Evolutionary conservation across 208 protist genomes (phyloP), one percentile per base, ranked within the genome.

Genomic region (Balamuthia mandrillaris): DNA sequence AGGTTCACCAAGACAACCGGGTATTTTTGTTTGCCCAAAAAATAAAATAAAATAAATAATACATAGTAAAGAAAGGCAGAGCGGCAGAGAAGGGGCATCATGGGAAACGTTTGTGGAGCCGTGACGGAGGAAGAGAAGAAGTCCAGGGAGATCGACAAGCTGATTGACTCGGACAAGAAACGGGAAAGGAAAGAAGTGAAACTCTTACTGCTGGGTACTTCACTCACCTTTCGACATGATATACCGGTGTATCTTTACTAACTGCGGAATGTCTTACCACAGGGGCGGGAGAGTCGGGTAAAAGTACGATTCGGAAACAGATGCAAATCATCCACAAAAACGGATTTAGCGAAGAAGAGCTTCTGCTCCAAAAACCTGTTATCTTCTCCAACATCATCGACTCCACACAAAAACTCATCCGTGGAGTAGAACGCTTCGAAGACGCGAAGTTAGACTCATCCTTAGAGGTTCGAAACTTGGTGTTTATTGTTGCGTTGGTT

Each of bases 271-370:
- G 18, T 18, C 49, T 56, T 56, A 27, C n/a, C 75, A 70, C 16
- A 74, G 87, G 89, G 12, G 77, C 90, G 41, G 90, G 90, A 37
- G 90, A 93, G 81, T 92, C 89, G 33, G 91, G 91, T 29, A 92
- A 92, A 85, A 79, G 60, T 18, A 93, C 91, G 18, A 90, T 93
- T 31, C 85, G 86, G 72, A 93, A 93, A 68, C 91, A 93, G 86
- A 93, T 93, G 91, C 88, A 91, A 27, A 93, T 93, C 44, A 93
- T 93, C 56, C 90, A 70, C 65, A 87, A 49, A 0, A 33, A 85
- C 27, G 84, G 78, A 0, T 87, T 63, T 51, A 61, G 21, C 1
- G 49, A 87, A 18, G 63, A 70, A 24, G 81, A 86, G n/a, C 60
- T 39, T 0, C 5, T 44, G 0, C 44, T 41, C 7, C 37, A 68